Base-by-base conservation (phyloP, 225 moss, liverwort and hornwort genomes). In the Physcomitrium patens region DNA sequence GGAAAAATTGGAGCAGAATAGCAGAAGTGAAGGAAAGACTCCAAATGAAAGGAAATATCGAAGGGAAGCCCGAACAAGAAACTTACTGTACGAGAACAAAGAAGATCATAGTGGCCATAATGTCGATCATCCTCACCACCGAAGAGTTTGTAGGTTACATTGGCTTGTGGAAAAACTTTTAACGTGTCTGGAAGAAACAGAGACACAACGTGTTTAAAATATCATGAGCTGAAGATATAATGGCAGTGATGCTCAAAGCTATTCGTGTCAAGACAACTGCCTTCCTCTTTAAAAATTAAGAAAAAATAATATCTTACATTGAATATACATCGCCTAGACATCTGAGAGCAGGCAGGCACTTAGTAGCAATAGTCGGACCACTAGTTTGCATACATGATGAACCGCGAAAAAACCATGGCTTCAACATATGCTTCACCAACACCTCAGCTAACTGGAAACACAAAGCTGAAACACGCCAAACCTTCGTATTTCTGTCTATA, bases 91-190 rank as follows among this genome's bases (percentile, higher is more conserved):
- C 88, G 93, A 49, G 84, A 69, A 75, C 94, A 94, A 57, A 97
- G 92, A 60, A 97, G 76, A 74, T 97, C 97, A 68, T 97, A 97
- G 83, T 97, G 97, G 13, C 90, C 93, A 64, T 93, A 97, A 78
- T 94, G 94, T 78, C 82, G 78, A 12, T 85, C 88, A 65, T 83
- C 81, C 74, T 83, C 74, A 65, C 90, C 94, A 54, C 94, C 92
- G 48, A 91, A 91, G 65, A 83, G 65, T 71, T 87, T 90, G 79
- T 87, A 93, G 0, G 83, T 86, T 68, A 91, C 76, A 27, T 67
- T 86, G 18, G 84, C 89, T 73, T 90, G 46, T 9, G 89, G 85
- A 70, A 97, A 93, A 41, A 83, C 80, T 72, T 90, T 71, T 14
- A 89, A 79, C 51, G 97, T 97, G 58, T 94, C 97, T 97, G 89